phyloP scores from a whole-genome alignment of 1,139 yeast genomes.

The Meyerozyma sp. region DNA sequence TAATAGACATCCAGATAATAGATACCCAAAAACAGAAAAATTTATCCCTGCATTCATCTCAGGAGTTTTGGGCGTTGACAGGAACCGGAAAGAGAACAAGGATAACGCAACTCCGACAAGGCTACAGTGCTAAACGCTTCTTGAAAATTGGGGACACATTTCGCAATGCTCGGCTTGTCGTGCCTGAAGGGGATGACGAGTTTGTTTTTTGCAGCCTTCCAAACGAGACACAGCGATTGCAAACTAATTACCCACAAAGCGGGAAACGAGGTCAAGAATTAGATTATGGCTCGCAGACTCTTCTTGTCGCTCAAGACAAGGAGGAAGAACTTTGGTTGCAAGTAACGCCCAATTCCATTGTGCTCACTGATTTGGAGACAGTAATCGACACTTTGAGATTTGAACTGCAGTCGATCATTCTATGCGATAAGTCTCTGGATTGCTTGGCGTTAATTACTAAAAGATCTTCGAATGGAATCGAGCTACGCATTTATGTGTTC shows the following conservation, averaged over 20 bases:
- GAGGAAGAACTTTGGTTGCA: conserved; percentile 9
- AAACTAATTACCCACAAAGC: too few species aligned
- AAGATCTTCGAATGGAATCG: neutral
- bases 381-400: neutral
- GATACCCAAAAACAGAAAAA: conserved; percentile 19
- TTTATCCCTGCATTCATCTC: conserved; percentile 15
- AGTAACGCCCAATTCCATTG: conserved; percentile 7
- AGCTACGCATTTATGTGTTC: conserved; percentile 3
- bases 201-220: neutral
- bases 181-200: neutral
- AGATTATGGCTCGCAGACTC: neutral
- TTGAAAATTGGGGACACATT: conserved; percentile 6
- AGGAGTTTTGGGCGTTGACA: conserved; percentile 45
- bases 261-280: neutral
- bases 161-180: neutral
- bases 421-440: conserved; percentile 2
- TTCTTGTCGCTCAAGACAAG: neutral
- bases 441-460: neutral
- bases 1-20: conserved; percentile 36
- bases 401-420: conserved; percentile 2
- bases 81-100: conserved; percentile 37
- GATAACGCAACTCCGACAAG: conserved; percentile 34
- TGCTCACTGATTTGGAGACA: conserved; percentile 9
- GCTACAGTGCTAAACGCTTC: conserved; percentile 24
- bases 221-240: too few species aligned